Evolutionary conservation across 768 basidiomycete genomes (phyloP), one percentile per base, ranked within the genome.

Genomic region (Cystobasidium ongulense): DNA sequence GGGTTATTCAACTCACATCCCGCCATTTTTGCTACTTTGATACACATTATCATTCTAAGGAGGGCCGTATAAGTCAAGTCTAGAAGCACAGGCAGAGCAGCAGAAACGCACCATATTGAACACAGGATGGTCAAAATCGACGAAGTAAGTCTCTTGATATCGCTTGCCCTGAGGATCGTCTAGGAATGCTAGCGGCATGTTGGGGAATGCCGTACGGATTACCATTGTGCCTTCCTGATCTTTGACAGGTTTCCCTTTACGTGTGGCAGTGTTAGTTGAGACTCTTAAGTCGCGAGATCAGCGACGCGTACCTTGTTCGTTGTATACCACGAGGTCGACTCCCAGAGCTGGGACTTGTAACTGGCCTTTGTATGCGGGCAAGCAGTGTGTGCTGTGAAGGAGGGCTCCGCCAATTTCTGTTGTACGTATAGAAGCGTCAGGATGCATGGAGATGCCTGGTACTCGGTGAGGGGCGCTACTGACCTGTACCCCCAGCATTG

Each of bases 221-320:
- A 65, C 63, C 63, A 65, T 65, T 10, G 63, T 65, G 4, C 63
- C 63, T 23, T 65, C 63, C 31, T 65, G 63, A 65, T 65, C 63
- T 18, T 65, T 41, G 4, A 65, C 63, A 41, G 63, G 31, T 27
- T 65, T 65, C 17, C 63, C 63, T 65, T 39, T 39, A 17, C n/a
- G n/a, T n/a, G n/a, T n/a, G n/a, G 59, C 33, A 61, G 33, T 61
- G 59, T 11, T 11, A 11, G 33, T 27, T 18, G 27, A 36, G 18
- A 29, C 5, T 33, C 3, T 18, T 5, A 29, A 33, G 25, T 65
- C 15, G 38, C 38, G 38, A 5, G 27, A 27, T 11, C n/a, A 7
- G 25, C 10, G 3, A 35, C 63, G 8, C 62, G 13, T 27, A 65
- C 63, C 63, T 29, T 65, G 38, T 13, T 41, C 38, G 35, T 65